Base-by-base conservation (phyloP, 495 filamentous ascomycete species). In the Extremus antarcticus region DNA sequence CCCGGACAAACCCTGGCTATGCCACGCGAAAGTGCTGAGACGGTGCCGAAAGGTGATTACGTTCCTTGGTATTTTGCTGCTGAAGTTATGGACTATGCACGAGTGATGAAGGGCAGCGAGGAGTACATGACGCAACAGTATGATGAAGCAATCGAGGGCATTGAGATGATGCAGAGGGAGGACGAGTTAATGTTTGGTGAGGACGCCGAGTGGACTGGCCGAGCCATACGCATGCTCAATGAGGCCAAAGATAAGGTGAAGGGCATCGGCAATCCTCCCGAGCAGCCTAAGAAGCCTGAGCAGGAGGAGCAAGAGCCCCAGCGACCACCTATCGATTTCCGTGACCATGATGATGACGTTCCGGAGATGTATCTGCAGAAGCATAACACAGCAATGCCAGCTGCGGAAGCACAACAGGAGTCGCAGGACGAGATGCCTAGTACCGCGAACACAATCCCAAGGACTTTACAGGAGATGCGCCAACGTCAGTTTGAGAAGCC, bases 171-270 rank as follows among this genome's bases (percentile, higher is more conserved):
- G 68, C 86, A 87, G 67, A 76, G 80, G 48, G 88, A 95, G 66
- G 92, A 98, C 64, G 88, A 96, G 66, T 69, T 95, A 21, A 76
- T 95, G 65, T 98, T 94, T 68, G 90, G 90, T 11, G 89, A 96
- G 66, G 91, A 95, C 52, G 65, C 64, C 25, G 87, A 89, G 49
- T 98, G 92, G 92, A 86, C 86, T 2, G 80, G 81, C 54, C 92
- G 89, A 65, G 91, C 92, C 16, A 73, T 94, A 41, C 73, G 74
- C 46, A 72, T 80, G 10, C 83, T 94, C 47, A 74, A 73, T 2
- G 82, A 86, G 16, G 79, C 84, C 0, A 90, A 84, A 64, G 80
- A 86, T 51, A 90, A 84, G 63, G 47, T 84, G 3, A 73, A 76
- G 50, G 85, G 81, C 2, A 84, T 90, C 57, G 86, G 84, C 1